Base-by-base conservation (phyloP, 2,329 filamentous ascomycete genomes). In the Cryphonectria naterciae region DNA sequence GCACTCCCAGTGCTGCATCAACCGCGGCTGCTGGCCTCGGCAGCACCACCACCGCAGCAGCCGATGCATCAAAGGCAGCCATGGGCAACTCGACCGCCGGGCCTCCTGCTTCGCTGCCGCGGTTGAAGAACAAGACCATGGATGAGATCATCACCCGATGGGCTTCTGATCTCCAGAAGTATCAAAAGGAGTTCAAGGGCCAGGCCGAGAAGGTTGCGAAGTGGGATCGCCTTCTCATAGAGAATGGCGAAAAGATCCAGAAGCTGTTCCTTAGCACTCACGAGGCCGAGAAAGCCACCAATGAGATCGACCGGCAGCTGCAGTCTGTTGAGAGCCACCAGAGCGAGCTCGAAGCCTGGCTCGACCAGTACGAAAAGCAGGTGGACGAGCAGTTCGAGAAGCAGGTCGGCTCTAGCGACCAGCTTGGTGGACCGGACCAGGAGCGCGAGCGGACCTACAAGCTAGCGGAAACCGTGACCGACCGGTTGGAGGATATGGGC, bases 121-220 rank as follows among this genome's bases (percentile, higher is more conserved):
- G 96, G 39, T 86, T 99, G 52, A 97, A 97, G 85, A 97, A 98
- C 82, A 98, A 97, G 84, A 97, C 95, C 0, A 98, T 99, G 93
- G 96, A 99, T 78, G 96, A 99, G 80, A 98, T 99, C 74, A 94
- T 99, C 75, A 98, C 94, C 4, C 91, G 94, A 43, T 99, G 96
- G 96, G 96, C 96, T 1, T 94, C 94, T 0, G 96, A 98, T 78
- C 85, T 99, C 65, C 92, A 94, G 68, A 97, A 97, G 78, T 98
- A 99, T 78, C 95, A 98, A 78, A 97, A 97, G 80, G 94, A 97
- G 71, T 99, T 98, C 84, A 94, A 97, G 79, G 88, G 92, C 46
- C 94, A 98, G 80, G 95, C 97, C 5, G 88, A 91, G 73, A 92
- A 94, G 74, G 93, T 98, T 19, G 92, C 94, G 17, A 87, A 88